A percentile compares a stretch with the other conserved stretches of the same genome.
phyloP scores from a whole-genome alignment of 805 yeast genomes.

The Candida sakaeoensis region DNA sequence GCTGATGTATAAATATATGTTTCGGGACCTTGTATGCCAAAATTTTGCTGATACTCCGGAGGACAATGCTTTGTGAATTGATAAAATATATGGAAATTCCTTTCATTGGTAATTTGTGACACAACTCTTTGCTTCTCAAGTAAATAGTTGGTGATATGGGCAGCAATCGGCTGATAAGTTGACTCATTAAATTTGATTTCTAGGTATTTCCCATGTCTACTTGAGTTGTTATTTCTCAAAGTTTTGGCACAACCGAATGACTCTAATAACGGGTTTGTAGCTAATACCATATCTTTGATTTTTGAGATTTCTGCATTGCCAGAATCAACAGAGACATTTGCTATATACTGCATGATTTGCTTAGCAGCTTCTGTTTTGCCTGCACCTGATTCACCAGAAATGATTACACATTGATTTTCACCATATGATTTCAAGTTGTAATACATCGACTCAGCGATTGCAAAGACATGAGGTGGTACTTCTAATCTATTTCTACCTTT shows the following conservation, averaged over 20 bases:
- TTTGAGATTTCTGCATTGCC: constrained; percentile 69
- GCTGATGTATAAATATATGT: constrained; percentile 85
- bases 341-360: constrained; percentile 94
- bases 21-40: constrained; percentile 93
- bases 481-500: constrained; percentile 91
- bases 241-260: constrained; percentile 95
- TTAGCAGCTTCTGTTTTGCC: constrained; percentile 98
- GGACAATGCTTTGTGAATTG: constrained; percentile 92
- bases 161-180: constrained; percentile 86
- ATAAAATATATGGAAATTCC: constrained; percentile 96
- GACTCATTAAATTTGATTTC: constrained; percentile 78
- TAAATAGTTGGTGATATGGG: constrained; percentile 91
- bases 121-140: constrained; percentile 96
- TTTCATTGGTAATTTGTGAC: constrained; percentile 86
- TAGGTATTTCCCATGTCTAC: constrained; percentile 89
- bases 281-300: constrained; percentile 95
- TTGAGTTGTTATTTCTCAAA: constrained; percentile 80
- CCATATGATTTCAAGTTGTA: constrained; percentile 91
- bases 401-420: constrained; percentile 95
- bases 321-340: constrained; percentile 74
- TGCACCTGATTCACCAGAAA: constrained; percentile 97
- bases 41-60: constrained; percentile 74
- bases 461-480: constrained; percentile 97
- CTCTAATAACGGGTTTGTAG: constrained; percentile 90
- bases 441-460: constrained; percentile 96